Conservation (phyloP, 352 stramenopile genomes). For the Phytopythium vexans region DNA sequence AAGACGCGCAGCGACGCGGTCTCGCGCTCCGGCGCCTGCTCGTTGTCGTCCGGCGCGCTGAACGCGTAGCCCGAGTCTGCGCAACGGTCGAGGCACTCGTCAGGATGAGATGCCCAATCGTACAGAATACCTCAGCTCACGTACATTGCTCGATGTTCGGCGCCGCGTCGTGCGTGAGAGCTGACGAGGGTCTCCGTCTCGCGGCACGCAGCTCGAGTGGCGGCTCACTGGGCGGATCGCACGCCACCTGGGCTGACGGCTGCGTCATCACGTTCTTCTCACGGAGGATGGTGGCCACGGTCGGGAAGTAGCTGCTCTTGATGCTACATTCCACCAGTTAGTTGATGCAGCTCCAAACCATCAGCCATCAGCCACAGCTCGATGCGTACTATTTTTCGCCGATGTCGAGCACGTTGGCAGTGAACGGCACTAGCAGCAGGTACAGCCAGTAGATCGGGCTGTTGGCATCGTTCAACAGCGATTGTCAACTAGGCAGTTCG, state of each 20-base stretch:
- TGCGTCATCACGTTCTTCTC: conserved; percentile 48
- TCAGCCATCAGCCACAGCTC: neutral
- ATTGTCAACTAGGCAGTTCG: neutral
- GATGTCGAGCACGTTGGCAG: conserved; percentile 58
- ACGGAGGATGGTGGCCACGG: conserved; percentile 59
- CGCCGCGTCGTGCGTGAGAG: conserved; percentile 6
- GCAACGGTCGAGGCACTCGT: conserved; percentile 9
- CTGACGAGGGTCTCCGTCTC: conserved; percentile 6
- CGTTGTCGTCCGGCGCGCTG: conserved; percentile 32
- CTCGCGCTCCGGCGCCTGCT: conserved; percentile 17
- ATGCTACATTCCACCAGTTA: conserved; percentile 25
- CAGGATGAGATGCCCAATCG: neutral
- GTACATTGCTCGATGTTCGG: conserved; percentile 30
- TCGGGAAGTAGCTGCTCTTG: conserved; percentile 63
- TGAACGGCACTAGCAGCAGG: conserved; percentile 60
- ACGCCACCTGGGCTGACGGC: conserved; percentile 40
- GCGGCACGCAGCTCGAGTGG: neutral
- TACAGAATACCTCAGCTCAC: conserved; percentile 7
- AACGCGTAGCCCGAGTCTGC: conserved; percentile 54
- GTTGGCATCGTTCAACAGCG: neutral
- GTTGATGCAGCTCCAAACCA: neutral
- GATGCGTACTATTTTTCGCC: conserved; percentile 58
- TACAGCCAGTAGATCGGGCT: conserved; percentile 70
- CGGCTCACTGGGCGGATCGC: conserved; percentile 18
- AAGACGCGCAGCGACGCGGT: conserved; percentile 42